Evolutionary conservation across 1,139 yeast species (phyloP).

Genomic region (Blastobotrys illinoisensis): DNA sequence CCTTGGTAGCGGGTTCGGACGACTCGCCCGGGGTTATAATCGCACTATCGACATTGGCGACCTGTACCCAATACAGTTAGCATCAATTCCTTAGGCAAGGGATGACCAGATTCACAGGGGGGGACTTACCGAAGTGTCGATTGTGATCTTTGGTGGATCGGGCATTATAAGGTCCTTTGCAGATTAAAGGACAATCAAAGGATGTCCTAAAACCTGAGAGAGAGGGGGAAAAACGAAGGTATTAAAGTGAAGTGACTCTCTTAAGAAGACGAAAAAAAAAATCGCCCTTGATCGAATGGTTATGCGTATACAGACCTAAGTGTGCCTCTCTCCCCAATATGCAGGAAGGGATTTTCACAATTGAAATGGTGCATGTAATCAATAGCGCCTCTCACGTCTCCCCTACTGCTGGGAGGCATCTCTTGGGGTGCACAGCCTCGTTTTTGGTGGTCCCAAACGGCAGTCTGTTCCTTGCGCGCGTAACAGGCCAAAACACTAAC

Average conservation of each 20-base stretch:
- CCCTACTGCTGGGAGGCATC: background rate
- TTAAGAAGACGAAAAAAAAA: background rate
- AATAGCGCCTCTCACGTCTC: background rate
- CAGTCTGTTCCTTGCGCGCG: background rate
- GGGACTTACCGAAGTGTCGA: constrained; percentile 19
- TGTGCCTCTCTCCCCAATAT: background rate
- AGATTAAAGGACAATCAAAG: constrained; percentile 1
- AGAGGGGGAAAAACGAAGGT: background rate
- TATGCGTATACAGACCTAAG: background rate
- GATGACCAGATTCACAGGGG: too few species aligned
- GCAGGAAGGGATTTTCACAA: background rate
- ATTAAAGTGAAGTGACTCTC: background rate
- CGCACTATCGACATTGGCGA: background rate
- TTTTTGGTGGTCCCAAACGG: background rate
- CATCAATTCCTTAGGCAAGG: background rate
- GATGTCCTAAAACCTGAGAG: background rate
- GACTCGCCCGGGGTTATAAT: background rate
- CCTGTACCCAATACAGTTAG: background rate
- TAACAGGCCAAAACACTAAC: background rate
- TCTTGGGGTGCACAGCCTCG: constrained; percentile 6
- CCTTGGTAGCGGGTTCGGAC: background rate
- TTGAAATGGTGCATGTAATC: background rate
- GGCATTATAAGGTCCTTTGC: background rate
- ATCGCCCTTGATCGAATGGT: background rate
- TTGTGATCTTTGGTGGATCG: constrained; percentile 21